Evolutionary conservation across 1,139 yeast species (phyloP).

Genomic region (Yamadazyma songkhlaensis): DNA sequence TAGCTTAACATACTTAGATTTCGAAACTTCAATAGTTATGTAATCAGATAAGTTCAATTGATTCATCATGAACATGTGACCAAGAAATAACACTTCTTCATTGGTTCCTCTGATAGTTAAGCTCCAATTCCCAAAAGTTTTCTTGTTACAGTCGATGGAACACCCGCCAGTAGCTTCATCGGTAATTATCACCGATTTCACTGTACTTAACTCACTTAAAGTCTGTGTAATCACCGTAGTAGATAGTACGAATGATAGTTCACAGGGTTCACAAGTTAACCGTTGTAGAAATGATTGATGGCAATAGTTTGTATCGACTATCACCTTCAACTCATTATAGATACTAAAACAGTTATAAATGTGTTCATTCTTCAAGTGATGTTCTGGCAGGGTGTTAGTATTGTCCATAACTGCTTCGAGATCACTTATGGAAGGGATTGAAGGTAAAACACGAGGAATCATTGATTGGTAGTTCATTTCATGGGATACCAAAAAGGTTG

Average conservation of each 20-base stretch:
- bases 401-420: too few relatives aligned
- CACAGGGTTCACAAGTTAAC: background rate
- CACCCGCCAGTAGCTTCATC: background rate
- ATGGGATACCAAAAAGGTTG: too few relatives aligned
- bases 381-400: too few relatives aligned
- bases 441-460: background rate
- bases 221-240: conserved; percentile 3
- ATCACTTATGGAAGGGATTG: too few relatives aligned
- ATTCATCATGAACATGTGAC: conserved; percentile 5
- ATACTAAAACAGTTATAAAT: conserved; percentile 6
- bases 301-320: conserved; percentile 4
- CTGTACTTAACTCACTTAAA: background rate
- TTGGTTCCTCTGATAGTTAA: conserved; percentile 5
- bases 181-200: background rate
- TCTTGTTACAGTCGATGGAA: conserved; percentile 6
- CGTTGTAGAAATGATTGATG: conserved; percentile 4
- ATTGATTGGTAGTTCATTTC: background rate
- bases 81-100: conserved; percentile 6
- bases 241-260: conserved; percentile 3
- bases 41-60: conserved; percentile 9
- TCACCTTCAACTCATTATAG: conserved; percentile 3
- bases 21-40: conserved; percentile 11
- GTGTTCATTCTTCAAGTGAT: conserved; percentile 1
- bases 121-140: conserved; percentile 10
- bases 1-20: conserved; percentile 3